A percentile compares a stretch with the other conserved stretches of the same genome.
phyloP scores from a whole-genome alignment of 176 grass and related monocot genomes.

The Triticum turgidum region DNA sequence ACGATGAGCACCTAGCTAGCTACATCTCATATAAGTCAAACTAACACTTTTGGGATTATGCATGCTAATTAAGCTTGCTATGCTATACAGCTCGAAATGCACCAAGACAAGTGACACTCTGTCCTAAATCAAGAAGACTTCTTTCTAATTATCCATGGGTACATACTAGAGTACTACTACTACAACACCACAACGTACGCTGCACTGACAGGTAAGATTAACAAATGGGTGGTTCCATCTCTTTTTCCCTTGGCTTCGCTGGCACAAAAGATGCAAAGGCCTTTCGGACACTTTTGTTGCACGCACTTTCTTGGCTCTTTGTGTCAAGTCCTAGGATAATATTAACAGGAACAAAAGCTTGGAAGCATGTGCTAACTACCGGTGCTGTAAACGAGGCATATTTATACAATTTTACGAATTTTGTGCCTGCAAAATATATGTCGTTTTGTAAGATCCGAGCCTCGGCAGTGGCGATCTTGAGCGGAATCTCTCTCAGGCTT shows the following conservation, averaged over 20 bases:
- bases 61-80: neutral
- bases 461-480: neutral
- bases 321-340: constrained; percentile 33
- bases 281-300: constrained; percentile 16
- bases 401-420: neutral
- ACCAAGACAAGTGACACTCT: constrained; percentile 38
- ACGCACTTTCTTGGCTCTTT: constrained; percentile 26
- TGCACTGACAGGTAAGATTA: neutral
- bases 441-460: too few relatives aligned
- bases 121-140: constrained; percentile 19
- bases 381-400: neutral
- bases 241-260: constrained; percentile 11
- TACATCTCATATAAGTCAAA: neutral
- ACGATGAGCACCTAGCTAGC: neutral
- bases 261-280: constrained; percentile 15
- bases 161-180: neutral
- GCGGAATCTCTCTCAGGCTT: neutral
- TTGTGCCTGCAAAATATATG: neutral
- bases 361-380: neutral
- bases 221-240: neutral
- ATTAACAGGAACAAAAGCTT: constrained; percentile 1
- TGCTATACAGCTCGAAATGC: constrained; percentile 33
- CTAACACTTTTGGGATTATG: neutral
- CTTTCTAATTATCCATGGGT: constrained; percentile 11
- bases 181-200: neutral